Conservation (phyloP, 148 eudicot genomes). For the Vaccinium corymbosum region DNA sequence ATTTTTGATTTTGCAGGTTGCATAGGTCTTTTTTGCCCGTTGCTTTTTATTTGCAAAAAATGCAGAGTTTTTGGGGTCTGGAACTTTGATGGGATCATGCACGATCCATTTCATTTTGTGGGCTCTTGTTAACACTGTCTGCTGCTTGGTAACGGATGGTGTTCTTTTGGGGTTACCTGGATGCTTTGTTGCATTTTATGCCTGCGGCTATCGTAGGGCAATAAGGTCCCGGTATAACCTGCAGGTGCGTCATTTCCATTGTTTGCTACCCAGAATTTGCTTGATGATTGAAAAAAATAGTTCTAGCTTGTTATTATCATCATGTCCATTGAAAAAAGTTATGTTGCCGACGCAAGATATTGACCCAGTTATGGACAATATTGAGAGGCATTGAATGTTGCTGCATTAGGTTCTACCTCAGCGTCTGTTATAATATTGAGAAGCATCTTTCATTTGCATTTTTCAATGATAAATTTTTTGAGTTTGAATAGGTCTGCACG, state of each 20-base stretch:
- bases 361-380: not conserved
- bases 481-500: not conserved
- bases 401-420: not conserved
- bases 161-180: constrained; percentile 66
- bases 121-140: constrained; percentile 60
- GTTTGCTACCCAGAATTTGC: not conserved
- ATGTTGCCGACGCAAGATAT: not conserved
- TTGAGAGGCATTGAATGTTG: not conserved
- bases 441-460: not conserved
- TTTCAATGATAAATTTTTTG: not conserved
- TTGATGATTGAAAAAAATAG: not conserved
- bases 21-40: constrained; percentile 74
- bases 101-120: constrained; percentile 62
- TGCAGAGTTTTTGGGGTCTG: constrained; percentile 78
- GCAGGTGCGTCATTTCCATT: constrained; percentile 41
- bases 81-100: constrained; percentile 66
- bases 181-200: constrained; percentile 72
- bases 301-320: not conserved
- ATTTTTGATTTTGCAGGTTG: constrained; percentile 37
- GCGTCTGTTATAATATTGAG: not conserved
- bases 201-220: constrained; percentile 62
- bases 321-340: not conserved
- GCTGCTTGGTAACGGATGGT: constrained; percentile 74
- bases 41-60: constrained; percentile 85
- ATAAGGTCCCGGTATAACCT: constrained; percentile 65